Percentiles rank a stretch among this genome's conserved stretches.
Evolutionary conservation across 176 grass and related monocot species (phyloP).

Genomic region (bread wheat (Triticum aestivum)): IWGSC_CS_RefSeq_v2.1 NC_057804.1:636644343-636644842

Average conservation of each 20-base stretch:
- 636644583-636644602: conserved; percentile 23
- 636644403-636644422: conserved; percentile 53
- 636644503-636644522: conserved; percentile 76
- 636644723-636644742: not conserved
- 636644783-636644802: not conserved
- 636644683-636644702: conserved; percentile 1
- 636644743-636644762: conserved; percentile 41
- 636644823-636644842: no score
- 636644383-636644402: conserved; percentile 49
- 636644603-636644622: conserved; percentile 50
- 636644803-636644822: not conserved
- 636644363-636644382: conserved; percentile 42
- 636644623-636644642: conserved; percentile 37
- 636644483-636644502: conserved; percentile 37
- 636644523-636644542: conserved; percentile 61
- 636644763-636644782: not conserved
- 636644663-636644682: conserved; percentile 42
- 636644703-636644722: not conserved
- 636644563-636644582: not conserved
- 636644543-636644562: conserved; percentile 19
- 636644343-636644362: conserved; percentile 4
- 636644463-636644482: conserved; percentile 63
- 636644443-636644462: conserved; percentile 76
- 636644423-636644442: conserved; percentile 53
- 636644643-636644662: conserved; percentile 43